phyloP scores from a whole-genome alignment of 768 basidiomycete genomes.

The Pulveroboletus frians region DNA sequence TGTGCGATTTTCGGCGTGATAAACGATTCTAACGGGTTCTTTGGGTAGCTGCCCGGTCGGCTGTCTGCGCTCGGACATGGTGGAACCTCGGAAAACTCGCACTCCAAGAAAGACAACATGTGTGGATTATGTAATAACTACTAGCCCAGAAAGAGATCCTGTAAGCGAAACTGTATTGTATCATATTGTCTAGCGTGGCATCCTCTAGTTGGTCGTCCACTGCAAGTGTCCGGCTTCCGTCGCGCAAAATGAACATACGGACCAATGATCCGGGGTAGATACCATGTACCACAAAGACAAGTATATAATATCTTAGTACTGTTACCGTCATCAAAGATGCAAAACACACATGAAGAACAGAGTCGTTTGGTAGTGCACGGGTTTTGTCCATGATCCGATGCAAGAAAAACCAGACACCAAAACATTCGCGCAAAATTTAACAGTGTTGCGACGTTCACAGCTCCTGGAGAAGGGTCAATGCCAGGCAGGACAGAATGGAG shows the following conservation, averaged over 20 bases:
- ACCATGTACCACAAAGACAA: not conserved
- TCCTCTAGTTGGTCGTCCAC: not conserved
- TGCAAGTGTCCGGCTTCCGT: not conserved
- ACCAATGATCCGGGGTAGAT: not conserved
- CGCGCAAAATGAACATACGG: not conserved
- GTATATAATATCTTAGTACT: slow-evolving; percentile 3
- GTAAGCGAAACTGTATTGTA: no score
- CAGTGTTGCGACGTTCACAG: slow-evolving; percentile 18
- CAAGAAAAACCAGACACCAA: slow-evolving; percentile 9
- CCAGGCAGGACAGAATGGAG: not conserved
- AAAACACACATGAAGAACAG: not conserved
- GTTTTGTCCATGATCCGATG: slow-evolving; percentile 19
- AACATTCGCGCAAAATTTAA: not conserved
- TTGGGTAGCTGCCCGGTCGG: not conserved
- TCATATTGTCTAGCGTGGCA: not conserved
- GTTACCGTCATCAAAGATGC: slow-evolving; percentile 1
- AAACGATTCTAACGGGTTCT: slow-evolving; percentile 31
- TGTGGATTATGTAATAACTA: slow-evolving; percentile 2
- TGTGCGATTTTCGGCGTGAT: slow-evolving; percentile 29
- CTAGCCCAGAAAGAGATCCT: no score
- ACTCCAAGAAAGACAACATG: no score
- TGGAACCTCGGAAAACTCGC: not conserved
- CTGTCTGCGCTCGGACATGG: slow-evolving; percentile 10
- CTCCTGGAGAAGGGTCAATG: slow-evolving; percentile 18
- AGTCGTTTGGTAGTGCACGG: slow-evolving; percentile 9